Evolutionary conservation across 371 early-diverging fungal genomes (phyloP).

Genomic region (Syncephalastrum racemosum): DNA sequence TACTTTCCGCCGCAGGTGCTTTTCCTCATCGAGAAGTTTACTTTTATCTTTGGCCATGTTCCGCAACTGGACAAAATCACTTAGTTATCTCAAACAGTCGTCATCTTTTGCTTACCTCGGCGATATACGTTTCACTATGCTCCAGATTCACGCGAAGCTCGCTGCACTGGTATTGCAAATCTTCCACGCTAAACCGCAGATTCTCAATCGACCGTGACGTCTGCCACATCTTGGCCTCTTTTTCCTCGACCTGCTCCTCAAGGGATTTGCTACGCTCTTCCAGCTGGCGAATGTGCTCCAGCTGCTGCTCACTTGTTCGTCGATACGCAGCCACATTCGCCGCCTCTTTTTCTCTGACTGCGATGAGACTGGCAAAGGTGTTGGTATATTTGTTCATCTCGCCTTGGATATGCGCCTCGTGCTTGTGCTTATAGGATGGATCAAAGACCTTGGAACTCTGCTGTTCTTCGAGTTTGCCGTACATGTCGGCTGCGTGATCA

Average conservation of each 20-base stretch:
- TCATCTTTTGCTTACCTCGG: slow-evolving; percentile 9
- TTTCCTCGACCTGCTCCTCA: slow-evolving; percentile 26
- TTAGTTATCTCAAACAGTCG: neutral
- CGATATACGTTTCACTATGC: slow-evolving; percentile 15
- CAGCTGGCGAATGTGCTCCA: slow-evolving; percentile 40
- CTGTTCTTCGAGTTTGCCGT: slow-evolving; percentile 79
- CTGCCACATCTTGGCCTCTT: slow-evolving; percentile 49
- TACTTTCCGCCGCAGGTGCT: slow-evolving; percentile 48
- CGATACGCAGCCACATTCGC: slow-evolving; percentile 30
- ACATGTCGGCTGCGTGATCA: slow-evolving; percentile 79
- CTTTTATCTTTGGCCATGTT: slow-evolving; percentile 58
- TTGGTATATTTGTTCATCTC: slow-evolving; percentile 55
- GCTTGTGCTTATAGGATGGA: slow-evolving; percentile 73
- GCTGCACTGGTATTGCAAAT: slow-evolving; percentile 41
- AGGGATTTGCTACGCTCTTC: slow-evolving; percentile 36
- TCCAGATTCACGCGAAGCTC: slow-evolving; percentile 20
- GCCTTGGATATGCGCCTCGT: slow-evolving; percentile 67
- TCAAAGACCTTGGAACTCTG: slow-evolving; percentile 73
- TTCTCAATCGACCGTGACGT: slow-evolving; percentile 50
- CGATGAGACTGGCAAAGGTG: slow-evolving; percentile 39
- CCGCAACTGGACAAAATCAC: slow-evolving; percentile 34
- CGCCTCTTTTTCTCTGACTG: slow-evolving; percentile 35
- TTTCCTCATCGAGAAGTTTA: slow-evolving; percentile 57
- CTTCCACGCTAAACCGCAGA: slow-evolving; percentile 42
- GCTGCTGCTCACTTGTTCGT: slow-evolving; percentile 42